Evolutionary conservation across 129 eudicot genomes (phyloP).

Genomic region (Lonicera japonica): DNA sequence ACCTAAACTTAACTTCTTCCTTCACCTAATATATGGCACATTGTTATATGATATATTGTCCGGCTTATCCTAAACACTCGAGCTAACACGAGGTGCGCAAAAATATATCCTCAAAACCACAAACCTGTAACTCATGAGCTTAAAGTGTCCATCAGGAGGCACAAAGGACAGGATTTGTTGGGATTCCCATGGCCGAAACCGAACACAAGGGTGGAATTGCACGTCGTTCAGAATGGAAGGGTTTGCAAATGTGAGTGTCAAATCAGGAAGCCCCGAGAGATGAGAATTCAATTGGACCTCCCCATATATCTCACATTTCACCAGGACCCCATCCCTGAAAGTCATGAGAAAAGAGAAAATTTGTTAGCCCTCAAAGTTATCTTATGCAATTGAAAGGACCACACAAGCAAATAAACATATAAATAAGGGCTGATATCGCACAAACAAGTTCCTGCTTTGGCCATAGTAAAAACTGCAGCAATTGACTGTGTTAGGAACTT

Average conservation of each 20-base stretch:
- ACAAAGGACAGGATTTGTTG: constrained; percentile 76
- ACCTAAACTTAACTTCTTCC: too few relatives aligned
- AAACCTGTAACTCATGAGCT: constrained; percentile 97
- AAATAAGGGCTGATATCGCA: too few relatives aligned
- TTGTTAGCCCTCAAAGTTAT: too few relatives aligned
- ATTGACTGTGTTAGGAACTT: too few relatives aligned
- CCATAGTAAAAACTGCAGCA: too few relatives aligned
- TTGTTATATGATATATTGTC: too few relatives aligned
- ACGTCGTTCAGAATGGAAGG: constrained; percentile 87
- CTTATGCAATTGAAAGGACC: too few relatives aligned
- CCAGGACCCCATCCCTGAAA: constrained; percentile 79
- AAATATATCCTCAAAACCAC: not conserved
- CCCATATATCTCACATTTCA: constrained; percentile 90
- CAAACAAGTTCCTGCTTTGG: too few relatives aligned
- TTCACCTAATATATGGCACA: too few relatives aligned
- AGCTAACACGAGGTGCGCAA: constrained; percentile 1
- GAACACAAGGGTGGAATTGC: constrained; percentile 89
- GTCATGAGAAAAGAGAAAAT: too few relatives aligned
- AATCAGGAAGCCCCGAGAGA: constrained; percentile 90
- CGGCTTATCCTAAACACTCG: not conserved
- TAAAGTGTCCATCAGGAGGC: constrained; percentile 96
- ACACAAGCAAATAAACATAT: too few relatives aligned
- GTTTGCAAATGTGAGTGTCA: constrained; percentile 84
- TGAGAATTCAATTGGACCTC: constrained; percentile 85
- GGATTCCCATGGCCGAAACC: constrained; percentile 95